These are phyloP conservation scores for Isochrysis galbana DNA, from an alignment of 78 protist genomes.

Conservation along the genomic window DNA sequence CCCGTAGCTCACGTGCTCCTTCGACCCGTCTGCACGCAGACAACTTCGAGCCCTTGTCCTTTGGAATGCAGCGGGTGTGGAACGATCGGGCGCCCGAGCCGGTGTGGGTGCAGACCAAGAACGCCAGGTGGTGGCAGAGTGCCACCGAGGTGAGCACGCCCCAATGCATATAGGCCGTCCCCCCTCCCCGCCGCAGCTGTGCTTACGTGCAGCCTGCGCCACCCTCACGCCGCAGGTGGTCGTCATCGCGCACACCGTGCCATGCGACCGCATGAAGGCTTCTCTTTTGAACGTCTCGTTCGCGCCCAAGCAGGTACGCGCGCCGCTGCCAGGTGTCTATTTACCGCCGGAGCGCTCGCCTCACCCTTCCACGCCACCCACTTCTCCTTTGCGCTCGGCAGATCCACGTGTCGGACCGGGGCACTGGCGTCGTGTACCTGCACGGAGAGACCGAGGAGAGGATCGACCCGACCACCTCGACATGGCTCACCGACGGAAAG, in stretches of 20 bases:
- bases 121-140: background rate
- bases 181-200: background rate
- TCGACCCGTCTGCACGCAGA: too few relatives aligned
- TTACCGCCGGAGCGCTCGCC: too few relatives aligned
- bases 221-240: background rate
- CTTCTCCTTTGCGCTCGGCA: too few relatives aligned
- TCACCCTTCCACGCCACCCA: too few relatives aligned
- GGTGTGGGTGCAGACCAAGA: slow-evolving; percentile 4
- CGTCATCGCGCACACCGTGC: background rate
- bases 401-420: background rate
- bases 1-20: too few relatives aligned
- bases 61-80: slow-evolving; percentile 16
- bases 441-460: background rate
- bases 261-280: background rate
- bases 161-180: background rate
- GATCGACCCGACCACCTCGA: background rate
- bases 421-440: background rate
- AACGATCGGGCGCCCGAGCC: background rate
- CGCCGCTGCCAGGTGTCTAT: too few relatives aligned
- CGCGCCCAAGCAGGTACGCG: too few relatives aligned
- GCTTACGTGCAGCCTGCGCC: background rate
- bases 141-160: background rate
- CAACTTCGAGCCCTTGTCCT: background rate
- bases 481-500: background rate
- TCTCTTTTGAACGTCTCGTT: background rate